Percentiles rank a stretch among this genome's conserved stretches.
phyloP scores from a whole-genome alignment of 352 stramenopile species.

The Pseudoperonospora humuli region DNA sequence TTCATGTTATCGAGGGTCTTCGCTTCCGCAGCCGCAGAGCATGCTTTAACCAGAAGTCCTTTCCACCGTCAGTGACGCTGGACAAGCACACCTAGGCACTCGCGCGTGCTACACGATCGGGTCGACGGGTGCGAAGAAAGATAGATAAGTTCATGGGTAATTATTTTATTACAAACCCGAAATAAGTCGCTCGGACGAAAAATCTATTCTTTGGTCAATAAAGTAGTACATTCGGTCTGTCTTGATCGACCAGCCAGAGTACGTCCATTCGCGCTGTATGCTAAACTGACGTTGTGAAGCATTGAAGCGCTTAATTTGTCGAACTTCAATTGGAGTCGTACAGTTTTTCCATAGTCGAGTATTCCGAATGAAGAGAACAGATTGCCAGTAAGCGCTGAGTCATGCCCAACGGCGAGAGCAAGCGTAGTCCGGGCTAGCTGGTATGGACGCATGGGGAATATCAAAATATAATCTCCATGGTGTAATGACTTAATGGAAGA shows the following conservation, averaged over 20 bases:
- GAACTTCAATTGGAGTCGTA: not conserved
- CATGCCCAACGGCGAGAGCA: not conserved
- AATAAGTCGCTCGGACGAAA: not conserved
- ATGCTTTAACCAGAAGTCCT: conserved; percentile 9
- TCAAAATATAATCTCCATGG: not conserved
- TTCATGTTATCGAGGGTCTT: not conserved
- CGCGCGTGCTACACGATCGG: not conserved
- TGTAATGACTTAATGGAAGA: not conserved
- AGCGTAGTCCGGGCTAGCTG: not conserved
- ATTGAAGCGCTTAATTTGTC: not conserved
- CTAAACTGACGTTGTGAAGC: not conserved
- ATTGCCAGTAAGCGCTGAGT: not conserved
- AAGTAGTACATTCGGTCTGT: not conserved
- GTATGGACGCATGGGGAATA: not conserved
- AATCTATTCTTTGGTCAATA: not conserved
- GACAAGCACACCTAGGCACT: not conserved
- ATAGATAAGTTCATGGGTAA: not conserved
- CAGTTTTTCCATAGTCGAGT: not conserved
- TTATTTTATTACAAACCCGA: not conserved
- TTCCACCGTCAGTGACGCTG: conserved; percentile 3
- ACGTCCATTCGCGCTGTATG: not conserved
- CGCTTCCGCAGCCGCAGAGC: not conserved
- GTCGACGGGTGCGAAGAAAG: not conserved
- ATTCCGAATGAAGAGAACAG: not conserved
- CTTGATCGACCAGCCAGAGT: not conserved